These are phyloP conservation scores for Nicotiana tomentosiformis DNA, from an alignment of 257 asterid species.

Conservation along the genomic window DNA sequence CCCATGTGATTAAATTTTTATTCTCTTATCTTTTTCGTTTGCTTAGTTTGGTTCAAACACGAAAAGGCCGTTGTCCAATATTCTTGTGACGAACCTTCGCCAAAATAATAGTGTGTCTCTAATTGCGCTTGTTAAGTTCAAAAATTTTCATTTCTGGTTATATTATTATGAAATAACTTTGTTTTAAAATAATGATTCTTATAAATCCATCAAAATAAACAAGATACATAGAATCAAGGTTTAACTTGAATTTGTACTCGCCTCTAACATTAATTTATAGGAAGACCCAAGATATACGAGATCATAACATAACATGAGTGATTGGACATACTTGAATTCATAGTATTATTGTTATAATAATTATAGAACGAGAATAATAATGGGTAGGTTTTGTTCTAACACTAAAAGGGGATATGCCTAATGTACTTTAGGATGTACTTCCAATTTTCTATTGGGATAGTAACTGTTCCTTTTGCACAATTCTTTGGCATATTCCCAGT, in stretches of 20 bases:
- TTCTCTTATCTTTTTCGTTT: not conserved
- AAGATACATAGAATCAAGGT: no score
- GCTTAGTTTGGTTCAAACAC: not conserved
- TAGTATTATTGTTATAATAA: no score
- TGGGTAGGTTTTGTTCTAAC: not conserved
- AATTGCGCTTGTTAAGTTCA: not conserved
- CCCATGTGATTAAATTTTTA: not conserved
- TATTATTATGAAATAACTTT: not conserved
- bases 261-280: no score
- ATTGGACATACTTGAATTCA: no score
- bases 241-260: no score
- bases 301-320: no score
- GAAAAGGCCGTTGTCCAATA: not conserved
- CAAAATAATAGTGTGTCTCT: not conserved
- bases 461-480: not conserved
- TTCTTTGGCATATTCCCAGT: slow-evolving; percentile 6
- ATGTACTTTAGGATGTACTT: slow-evolving; percentile 11
- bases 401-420: not conserved
- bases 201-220: not conserved
- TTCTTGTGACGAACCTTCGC: not conserved
- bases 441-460: not conserved
- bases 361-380: no score
- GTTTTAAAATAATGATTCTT: not conserved
- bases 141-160: not conserved
- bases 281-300: no score